Percentiles rank a stretch among this genome's conserved stretches.
These are phyloP conservation scores for Ploettnerulaceae sp. DNA, from an alignment of 2,329 filamentous ascomycete genomes.

Conservation along the genomic window DNA sequence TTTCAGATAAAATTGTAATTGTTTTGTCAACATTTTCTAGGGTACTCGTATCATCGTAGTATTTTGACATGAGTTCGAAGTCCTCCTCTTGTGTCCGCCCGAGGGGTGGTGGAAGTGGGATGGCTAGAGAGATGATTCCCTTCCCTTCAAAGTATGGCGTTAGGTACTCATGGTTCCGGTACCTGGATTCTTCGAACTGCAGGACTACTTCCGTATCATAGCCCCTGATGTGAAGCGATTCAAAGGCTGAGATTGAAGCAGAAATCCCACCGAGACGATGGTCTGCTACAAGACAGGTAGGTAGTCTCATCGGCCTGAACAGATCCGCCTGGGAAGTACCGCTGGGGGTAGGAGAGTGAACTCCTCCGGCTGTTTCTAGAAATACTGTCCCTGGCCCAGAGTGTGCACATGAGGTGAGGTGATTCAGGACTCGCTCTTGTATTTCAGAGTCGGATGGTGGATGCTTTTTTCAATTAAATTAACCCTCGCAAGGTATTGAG, in stretches of 20 bases:
- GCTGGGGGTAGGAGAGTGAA: constrained; percentile 73
- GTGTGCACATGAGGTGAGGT: constrained; percentile 41
- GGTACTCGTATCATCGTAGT: constrained; percentile 51
- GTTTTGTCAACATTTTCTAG: constrained; percentile 40
- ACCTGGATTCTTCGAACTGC: constrained; percentile 61
- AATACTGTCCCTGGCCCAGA: constrained; percentile 54
- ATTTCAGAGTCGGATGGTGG: constrained; percentile 48
- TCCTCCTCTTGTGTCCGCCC: constrained; percentile 42
- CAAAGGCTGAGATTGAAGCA: constrained; percentile 72
- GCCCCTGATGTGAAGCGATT: constrained; percentile 71
- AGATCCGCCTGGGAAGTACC: constrained; percentile 74
- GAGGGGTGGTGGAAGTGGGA: constrained; percentile 55
- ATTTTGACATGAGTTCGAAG: constrained; percentile 51
- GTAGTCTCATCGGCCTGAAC: constrained; percentile 68
- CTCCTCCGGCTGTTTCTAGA: constrained; percentile 77
- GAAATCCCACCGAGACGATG: constrained; percentile 74
- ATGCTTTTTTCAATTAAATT: constrained; percentile 34
- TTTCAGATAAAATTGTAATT: constrained; percentile 46
- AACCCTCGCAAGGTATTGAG: constrained; percentile 17
- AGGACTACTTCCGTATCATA: constrained; percentile 70
- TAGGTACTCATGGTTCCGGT: constrained; percentile 65
- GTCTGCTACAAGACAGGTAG: constrained; percentile 71
- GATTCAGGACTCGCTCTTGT: constrained; percentile 43
- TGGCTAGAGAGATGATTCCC: constrained; percentile 49
- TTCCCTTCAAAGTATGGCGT: constrained; percentile 59